These are phyloP conservation scores for Apocynum venetum DNA, from an alignment of 257 asterid species.

Conservation along the genomic window DNA sequence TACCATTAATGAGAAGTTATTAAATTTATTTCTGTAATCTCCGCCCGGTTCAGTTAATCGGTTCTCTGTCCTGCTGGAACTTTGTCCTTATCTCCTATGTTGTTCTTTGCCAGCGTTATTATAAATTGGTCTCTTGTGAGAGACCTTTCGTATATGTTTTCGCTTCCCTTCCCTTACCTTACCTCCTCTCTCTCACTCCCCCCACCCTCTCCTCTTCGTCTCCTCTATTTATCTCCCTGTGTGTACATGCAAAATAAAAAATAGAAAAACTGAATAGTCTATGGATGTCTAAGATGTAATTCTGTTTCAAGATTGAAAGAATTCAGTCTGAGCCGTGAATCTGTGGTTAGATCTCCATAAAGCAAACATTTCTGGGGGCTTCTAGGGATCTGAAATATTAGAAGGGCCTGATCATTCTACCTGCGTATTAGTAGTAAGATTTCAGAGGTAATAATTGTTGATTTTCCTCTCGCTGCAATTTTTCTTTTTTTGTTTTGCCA, in stretches of 20 bases:
- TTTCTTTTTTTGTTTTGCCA: neutral
- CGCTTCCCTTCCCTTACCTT: neutral
- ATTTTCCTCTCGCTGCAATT: neutral
- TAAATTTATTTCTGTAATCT: slow-evolving; percentile 7
- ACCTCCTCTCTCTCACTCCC: neutral
- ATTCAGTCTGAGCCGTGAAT: neutral
- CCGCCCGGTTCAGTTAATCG: neutral
- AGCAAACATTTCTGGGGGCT: neutral
- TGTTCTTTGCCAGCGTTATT: neutral
- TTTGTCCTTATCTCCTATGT: slow-evolving; percentile 1
- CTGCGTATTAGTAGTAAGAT: neutral
- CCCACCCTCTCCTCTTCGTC: neutral
- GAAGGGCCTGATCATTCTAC: slow-evolving; percentile 3
- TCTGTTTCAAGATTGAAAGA: slow-evolving; percentile 1
- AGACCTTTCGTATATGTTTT: neutral
- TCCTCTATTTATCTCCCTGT: neutral
- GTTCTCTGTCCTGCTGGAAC: neutral
- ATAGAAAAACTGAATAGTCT: neutral
- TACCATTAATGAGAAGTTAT: neutral
- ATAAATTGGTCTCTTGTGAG: neutral
- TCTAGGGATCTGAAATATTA: slow-evolving; percentile 4
- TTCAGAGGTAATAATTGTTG: slow-evolving; percentile 6
- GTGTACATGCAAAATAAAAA: neutral
- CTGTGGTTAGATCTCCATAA: slow-evolving; percentile 7
- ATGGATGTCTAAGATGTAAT: slow-evolving; percentile 4